Evolutionary conservation across 1,139 yeast genomes (phyloP).

Genomic region (Saccharomyces hybrid): DNA sequence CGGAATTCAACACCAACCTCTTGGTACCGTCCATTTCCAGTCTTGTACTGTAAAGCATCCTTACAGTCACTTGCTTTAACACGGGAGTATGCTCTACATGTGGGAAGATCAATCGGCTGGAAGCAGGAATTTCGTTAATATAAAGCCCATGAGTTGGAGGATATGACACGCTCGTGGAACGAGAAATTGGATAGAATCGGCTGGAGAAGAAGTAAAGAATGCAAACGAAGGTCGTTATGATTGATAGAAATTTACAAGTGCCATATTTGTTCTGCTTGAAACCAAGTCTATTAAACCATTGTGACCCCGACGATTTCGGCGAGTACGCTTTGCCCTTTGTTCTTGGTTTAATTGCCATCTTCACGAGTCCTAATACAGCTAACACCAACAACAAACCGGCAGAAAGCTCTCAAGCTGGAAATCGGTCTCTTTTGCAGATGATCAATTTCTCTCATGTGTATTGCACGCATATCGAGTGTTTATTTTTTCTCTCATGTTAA

Average conservation of each 20-base stretch:
- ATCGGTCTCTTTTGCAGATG: not conserved
- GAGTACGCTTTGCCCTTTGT: constrained; percentile 7
- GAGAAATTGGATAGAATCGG: constrained; percentile 8
- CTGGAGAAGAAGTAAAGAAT: constrained; percentile 8
- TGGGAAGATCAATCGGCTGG: constrained; percentile 53
- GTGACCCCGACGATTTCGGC: not conserved
- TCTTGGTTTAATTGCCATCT: constrained; percentile 15
- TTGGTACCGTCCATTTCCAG: constrained; percentile 38
- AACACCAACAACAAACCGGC: constrained; percentile 7
- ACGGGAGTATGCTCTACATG: constrained; percentile 57
- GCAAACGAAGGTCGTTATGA: constrained; percentile 7
- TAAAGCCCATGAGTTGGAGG: constrained; percentile 37
- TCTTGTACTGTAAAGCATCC: constrained; percentile 41
- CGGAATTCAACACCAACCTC: constrained; percentile 40
- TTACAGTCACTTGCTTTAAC: constrained; percentile 47
- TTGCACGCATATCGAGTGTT: not conserved
- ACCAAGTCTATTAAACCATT: not conserved
- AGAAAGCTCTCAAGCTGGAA: not conserved
- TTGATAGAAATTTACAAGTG: not conserved
- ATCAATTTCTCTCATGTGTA: not conserved
- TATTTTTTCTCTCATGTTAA: not conserved
- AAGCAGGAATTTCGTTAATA: constrained; percentile 39
- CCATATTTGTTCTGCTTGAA: not conserved
- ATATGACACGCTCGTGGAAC: constrained; percentile 5
- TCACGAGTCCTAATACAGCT: constrained; percentile 6